Percentiles rank a stretch among this genome's conserved stretches.
Evolutionary conservation across 2,329 filamentous ascomycete species (phyloP).

Genomic region (Colletotrichum nymphaeae): DNA sequence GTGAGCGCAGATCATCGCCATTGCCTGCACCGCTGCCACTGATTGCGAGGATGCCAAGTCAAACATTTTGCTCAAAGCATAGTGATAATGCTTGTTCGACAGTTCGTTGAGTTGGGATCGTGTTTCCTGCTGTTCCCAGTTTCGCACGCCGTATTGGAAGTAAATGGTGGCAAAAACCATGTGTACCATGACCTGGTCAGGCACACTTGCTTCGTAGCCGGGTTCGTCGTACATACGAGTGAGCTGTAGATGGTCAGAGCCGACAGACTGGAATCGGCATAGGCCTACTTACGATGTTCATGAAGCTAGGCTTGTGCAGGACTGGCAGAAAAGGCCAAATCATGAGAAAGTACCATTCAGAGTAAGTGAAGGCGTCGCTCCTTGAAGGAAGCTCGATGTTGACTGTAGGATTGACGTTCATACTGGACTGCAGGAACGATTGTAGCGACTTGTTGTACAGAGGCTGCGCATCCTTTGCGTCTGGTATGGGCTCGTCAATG

Average conservation of each 20-base stretch:
- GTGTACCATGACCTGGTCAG: slow-evolving; percentile 78
- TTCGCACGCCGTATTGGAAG: slow-evolving; percentile 81
- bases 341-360: slow-evolving; percentile 80
- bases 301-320: slow-evolving; percentile 80
- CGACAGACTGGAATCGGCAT: neutral
- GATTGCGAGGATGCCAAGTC: slow-evolving; percentile 71
- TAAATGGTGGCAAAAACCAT: slow-evolving; percentile 84
- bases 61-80: slow-evolving; percentile 75
- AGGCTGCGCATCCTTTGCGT: slow-evolving; percentile 51
- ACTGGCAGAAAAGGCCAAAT: slow-evolving; percentile 79
- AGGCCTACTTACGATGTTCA: slow-evolving; percentile 67
- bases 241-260: slow-evolving; percentile 53
- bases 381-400: slow-evolving; percentile 71
- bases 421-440: slow-evolving; percentile 74
- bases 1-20: slow-evolving; percentile 78
- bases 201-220: slow-evolving; percentile 68
- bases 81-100: slow-evolving; percentile 84
- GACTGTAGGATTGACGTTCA: slow-evolving; percentile 69
- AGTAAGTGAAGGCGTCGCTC: slow-evolving; percentile 74
- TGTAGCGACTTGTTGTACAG: slow-evolving; percentile 79
- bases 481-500: slow-evolving; percentile 68
- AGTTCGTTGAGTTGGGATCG: slow-evolving; percentile 68
- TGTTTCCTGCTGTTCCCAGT: slow-evolving; percentile 66
- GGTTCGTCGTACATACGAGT: slow-evolving; percentile 77
- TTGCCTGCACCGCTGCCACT: slow-evolving; percentile 76